These are phyloP conservation scores for Phytophthora hibernalis DNA, from an alignment of 352 stramenopile species.

Conservation along the genomic window DNA sequence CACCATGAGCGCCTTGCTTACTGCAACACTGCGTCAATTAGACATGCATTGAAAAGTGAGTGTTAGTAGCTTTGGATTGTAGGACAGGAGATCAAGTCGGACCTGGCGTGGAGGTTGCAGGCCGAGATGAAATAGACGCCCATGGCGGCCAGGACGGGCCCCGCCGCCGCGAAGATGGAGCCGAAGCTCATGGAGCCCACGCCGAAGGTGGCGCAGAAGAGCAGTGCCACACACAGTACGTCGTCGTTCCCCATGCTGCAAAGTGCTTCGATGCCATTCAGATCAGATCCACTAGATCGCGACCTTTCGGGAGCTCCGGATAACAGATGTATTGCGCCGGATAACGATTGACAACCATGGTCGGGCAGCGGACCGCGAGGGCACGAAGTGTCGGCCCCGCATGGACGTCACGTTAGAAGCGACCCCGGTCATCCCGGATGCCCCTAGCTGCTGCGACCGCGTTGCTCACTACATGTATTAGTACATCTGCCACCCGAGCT, in stretches of 20 bases:
- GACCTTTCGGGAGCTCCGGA: constrained; percentile 27
- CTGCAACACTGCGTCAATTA: constrained; percentile 43
- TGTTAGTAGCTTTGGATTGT: not conserved
- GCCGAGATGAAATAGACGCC: constrained; percentile 80
- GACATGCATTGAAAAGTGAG: not conserved
- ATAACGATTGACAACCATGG: constrained; percentile 1
- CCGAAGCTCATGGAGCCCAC: constrained; percentile 81
- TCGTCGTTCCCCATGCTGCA: constrained; percentile 50
- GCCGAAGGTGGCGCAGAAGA: constrained; percentile 81
- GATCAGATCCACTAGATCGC: constrained; percentile 17
- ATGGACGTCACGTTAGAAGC: no score
- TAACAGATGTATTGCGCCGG: not conserved
- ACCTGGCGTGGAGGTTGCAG: constrained; percentile 79
- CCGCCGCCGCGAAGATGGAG: constrained; percentile 64
- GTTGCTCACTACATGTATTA: no score
- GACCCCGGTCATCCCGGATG: no score
- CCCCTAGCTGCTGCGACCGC: no score
- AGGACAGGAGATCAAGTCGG: not conserved
- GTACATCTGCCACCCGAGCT: no score
- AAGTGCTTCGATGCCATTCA: not conserved
- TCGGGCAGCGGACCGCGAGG: not conserved
- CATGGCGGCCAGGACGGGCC: constrained; percentile 61
- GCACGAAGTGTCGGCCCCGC: no score
- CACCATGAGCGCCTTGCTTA: constrained; percentile 67
- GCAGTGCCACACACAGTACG: constrained; percentile 60